Conservation (phyloP, 2,329 filamentous ascomycete genomes). For the Xylariales sp. region DNA sequence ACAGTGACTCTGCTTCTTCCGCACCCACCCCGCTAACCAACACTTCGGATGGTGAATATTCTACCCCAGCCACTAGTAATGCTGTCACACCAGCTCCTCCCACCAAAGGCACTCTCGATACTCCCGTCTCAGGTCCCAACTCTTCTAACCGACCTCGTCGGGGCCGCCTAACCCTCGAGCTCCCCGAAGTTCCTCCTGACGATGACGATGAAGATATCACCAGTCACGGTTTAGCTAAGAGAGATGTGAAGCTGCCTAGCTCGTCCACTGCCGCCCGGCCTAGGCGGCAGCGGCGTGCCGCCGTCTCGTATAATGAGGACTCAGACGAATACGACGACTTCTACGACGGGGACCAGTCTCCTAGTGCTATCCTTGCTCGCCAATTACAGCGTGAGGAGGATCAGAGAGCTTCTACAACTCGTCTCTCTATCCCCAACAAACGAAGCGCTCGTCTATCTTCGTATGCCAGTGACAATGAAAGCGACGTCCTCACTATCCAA, state of each 20-base stretch:
- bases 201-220: slow-evolving; percentile 21
- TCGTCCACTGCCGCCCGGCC: slow-evolving; percentile 33
- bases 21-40: slow-evolving; percentile 49
- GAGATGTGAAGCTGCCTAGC: slow-evolving; percentile 47
- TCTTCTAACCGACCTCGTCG: slow-evolving; percentile 38
- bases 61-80: slow-evolving; percentile 58
- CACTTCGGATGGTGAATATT: slow-evolving; percentile 53
- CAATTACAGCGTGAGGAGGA: slow-evolving; percentile 36
- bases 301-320: slow-evolving; percentile 47
- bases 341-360: slow-evolving; percentile 44
- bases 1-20: slow-evolving; percentile 51
- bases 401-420: slow-evolving; percentile 13
- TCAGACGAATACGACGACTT: slow-evolving; percentile 46
- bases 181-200: slow-evolving; percentile 46
- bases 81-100: slow-evolving; percentile 53
- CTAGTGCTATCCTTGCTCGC: slow-evolving; percentile 27
- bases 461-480: slow-evolving; percentile 19
- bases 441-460: not conserved
- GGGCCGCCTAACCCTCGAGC: slow-evolving; percentile 50
- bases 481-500: not conserved
- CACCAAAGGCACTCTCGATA: slow-evolving; percentile 8
- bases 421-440: slow-evolving; percentile 14
- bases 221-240: slow-evolving; percentile 49
- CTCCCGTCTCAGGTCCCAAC: not conserved
- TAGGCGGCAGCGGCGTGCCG: slow-evolving; percentile 43